Conservation (phyloP, 2,329 filamentous ascomycete species). For the Byssothecium circinans region DNA sequence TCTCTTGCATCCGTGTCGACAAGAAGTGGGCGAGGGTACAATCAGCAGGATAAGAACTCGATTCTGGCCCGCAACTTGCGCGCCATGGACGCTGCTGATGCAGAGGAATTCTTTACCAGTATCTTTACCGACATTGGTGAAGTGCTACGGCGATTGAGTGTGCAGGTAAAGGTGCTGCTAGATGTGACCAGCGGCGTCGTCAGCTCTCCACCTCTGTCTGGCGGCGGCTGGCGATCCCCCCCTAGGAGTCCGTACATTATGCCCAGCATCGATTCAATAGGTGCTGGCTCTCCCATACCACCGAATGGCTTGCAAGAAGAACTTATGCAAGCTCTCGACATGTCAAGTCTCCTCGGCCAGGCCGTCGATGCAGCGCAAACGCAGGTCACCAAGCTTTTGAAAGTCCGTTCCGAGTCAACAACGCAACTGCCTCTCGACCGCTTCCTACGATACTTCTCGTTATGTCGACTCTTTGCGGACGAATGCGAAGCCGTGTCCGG, state of each 20-base stretch:
- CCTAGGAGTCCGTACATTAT: slow-evolving; percentile 48
- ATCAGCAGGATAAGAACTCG: slow-evolving; percentile 85
- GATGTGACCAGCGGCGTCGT: slow-evolving; percentile 82
- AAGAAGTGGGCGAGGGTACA: slow-evolving; percentile 63
- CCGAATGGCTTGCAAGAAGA: slow-evolving; percentile 63
- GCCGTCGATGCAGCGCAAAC: slow-evolving; percentile 77
- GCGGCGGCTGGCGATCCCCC: slow-evolving; percentile 49
- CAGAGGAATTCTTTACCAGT: slow-evolving; percentile 77
- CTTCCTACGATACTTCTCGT: slow-evolving; percentile 79
- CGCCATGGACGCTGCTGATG: slow-evolving; percentile 78
- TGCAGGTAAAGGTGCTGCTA: slow-evolving; percentile 90
- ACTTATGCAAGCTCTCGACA: slow-evolving; percentile 73
- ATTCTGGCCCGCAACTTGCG: slow-evolving; percentile 86
- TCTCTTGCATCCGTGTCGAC: slow-evolving; percentile 87
- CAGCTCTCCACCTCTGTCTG: slow-evolving; percentile 43
- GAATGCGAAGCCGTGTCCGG: slow-evolving; percentile 86
- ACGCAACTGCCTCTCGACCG: slow-evolving; percentile 66
- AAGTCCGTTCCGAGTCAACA: slow-evolving; percentile 75
- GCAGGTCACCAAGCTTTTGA: slow-evolving; percentile 73
- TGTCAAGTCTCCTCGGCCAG: slow-evolving; percentile 76
- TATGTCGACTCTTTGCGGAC: slow-evolving; percentile 81
- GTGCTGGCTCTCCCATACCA: not conserved
- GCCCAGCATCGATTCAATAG: slow-evolving; percentile 44
- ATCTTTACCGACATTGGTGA: slow-evolving; percentile 90
- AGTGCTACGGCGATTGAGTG: slow-evolving; percentile 78